phyloP scores from a whole-genome alignment of 2,329 filamentous ascomycete species.

The Pestalotiopsis sp. region DNA sequence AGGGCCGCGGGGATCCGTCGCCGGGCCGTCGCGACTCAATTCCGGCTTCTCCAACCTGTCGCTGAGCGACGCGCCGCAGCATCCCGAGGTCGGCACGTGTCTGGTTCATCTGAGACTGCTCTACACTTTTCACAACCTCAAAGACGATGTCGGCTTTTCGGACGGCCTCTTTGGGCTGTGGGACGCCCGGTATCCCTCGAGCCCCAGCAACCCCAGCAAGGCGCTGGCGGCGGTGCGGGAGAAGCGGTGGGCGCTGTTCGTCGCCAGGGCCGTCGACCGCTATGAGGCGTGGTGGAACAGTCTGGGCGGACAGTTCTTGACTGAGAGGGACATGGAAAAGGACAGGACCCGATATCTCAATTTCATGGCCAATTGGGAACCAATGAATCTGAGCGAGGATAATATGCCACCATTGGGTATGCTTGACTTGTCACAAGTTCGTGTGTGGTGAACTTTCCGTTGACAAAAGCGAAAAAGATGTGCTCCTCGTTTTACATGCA shows the following conservation, averaged over 20 bases:
- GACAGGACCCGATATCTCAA: conserved; percentile 3
- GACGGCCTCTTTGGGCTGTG: conserved; percentile 7
- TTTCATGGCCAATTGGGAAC: conserved; percentile 10
- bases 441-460: background rate
- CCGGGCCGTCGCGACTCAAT: conserved; percentile 3
- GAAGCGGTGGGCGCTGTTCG: conserved; percentile 2
- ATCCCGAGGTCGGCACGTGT: background rate
- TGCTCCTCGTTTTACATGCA: conserved; percentile 5
- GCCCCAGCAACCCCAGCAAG: background rate
- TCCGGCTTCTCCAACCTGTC: conserved; percentile 4
- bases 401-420: conserved; percentile 4
- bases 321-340: conserved; percentile 10
- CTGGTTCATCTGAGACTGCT: conserved; percentile 5
- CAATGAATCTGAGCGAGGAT: conserved; percentile 4
- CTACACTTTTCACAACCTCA: conserved; percentile 4
- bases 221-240: conserved; percentile 1
- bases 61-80: background rate
- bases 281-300: conserved; percentile 11
- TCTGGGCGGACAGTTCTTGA: conserved; percentile 4
- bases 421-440: background rate
- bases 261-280: conserved; percentile 5
- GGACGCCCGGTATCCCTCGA: background rate
- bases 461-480: background rate
- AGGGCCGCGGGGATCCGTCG: background rate
- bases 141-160: background rate